A percentile compares a stretch with the other conserved stretches of the same genome.
phyloP scores from a whole-genome alignment of 495 filamentous ascomycete genomes.

The Bombardia bombarda region DNA sequence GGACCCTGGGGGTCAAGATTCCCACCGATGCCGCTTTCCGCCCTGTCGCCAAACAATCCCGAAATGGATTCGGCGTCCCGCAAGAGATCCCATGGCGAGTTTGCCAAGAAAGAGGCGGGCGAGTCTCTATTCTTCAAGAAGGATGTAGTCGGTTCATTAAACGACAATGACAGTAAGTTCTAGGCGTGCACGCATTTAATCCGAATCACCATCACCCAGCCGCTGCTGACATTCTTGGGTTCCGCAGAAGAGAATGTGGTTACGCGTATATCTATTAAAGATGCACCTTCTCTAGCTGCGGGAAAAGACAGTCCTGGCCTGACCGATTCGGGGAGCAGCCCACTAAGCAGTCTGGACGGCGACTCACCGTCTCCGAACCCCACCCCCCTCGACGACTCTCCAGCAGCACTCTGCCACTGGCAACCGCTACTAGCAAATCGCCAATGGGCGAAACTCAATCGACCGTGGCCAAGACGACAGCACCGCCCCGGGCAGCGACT shows the following conservation, averaged over 20 bases:
- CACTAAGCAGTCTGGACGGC: constrained; percentile 12
- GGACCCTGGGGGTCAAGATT: no score
- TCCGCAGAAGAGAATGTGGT: constrained; percentile 16
- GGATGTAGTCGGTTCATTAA: constrained; percentile 6
- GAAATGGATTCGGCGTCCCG: constrained; percentile 19
- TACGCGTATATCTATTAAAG: not conserved
- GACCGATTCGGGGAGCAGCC: constrained; percentile 29
- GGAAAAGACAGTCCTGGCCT: constrained; percentile 21
- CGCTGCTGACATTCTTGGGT: not conserved
- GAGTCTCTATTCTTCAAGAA: constrained; percentile 1
- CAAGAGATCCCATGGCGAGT: constrained; percentile 32
- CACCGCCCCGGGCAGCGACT: constrained; percentile 1
- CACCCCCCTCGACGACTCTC: not conserved
- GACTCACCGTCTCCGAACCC: constrained; percentile 22
- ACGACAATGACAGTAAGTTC: constrained; percentile 10
- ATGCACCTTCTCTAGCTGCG: constrained; percentile 15
- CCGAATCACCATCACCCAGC: not conserved
- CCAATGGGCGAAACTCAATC: not conserved
- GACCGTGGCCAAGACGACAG: not conserved
- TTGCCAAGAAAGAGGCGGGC: constrained; percentile 14
- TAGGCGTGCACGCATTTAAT: not conserved
- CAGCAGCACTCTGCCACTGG: not conserved
- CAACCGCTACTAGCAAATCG: no score
- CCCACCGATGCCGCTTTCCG: constrained; percentile 28
- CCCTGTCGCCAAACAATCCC: constrained; percentile 28